phyloP scores from a whole-genome alignment of 331 rosid species.

The Malus hybrid region DNA sequence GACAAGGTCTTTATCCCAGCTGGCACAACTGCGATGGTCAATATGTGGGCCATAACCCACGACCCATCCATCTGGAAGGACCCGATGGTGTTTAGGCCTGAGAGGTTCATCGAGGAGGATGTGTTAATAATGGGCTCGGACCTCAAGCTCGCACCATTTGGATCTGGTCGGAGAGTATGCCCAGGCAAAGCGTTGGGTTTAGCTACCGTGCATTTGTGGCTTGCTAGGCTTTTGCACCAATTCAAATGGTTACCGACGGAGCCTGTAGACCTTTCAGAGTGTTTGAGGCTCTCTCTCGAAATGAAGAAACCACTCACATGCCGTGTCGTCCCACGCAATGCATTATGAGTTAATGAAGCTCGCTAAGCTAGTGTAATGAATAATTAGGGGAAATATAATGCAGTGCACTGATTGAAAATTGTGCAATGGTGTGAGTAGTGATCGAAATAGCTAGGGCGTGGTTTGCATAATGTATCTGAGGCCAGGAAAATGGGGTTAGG shows the following conservation, averaged over 20 bases:
- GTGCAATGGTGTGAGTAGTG: neutral
- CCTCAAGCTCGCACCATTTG: conserved; percentile 76
- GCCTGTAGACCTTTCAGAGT: conserved; percentile 57
- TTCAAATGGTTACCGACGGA: conserved; percentile 53
- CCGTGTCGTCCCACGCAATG: conserved; percentile 18
- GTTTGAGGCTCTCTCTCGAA: conserved; percentile 68
- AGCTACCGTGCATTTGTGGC: conserved; percentile 76
- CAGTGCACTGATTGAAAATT: neutral
- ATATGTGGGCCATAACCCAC: conserved; percentile 96
- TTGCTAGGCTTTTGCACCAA: conserved; percentile 55
- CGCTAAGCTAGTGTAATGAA: neutral
- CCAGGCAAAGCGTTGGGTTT: conserved; percentile 69
- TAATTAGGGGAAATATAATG: neutral
- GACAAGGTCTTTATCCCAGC: conserved; percentile 63
- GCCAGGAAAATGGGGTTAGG: neutral
- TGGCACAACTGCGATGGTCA: conserved; percentile 90
- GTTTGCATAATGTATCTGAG: neutral
- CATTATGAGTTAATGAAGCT: neutral
- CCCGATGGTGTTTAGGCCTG: conserved; percentile 64
- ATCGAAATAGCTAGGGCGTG: neutral
- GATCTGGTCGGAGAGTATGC: conserved; percentile 77
- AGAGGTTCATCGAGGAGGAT: conserved; percentile 55
- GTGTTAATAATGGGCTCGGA: conserved; percentile 69
- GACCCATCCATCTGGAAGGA: conserved; percentile 66
- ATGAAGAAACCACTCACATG: conserved; percentile 62